Evolutionary conservation across 768 basidiomycete genomes (phyloP).

Genomic region (Pulveroboletus sp.): DNA sequence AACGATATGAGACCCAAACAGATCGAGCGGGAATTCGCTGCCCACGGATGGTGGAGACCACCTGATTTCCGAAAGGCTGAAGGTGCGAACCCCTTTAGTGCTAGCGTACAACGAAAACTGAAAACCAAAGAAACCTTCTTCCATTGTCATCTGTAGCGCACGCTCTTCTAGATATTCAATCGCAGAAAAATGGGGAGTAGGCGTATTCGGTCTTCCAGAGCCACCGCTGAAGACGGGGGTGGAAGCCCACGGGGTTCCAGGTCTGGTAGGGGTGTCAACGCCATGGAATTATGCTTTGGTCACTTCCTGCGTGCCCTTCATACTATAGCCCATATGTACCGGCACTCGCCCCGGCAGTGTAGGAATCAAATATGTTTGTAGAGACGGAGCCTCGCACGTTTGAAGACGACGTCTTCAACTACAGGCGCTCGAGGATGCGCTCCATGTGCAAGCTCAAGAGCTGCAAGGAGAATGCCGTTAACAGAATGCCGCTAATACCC

Average conservation of each 20-base stretch:
- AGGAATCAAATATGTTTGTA: conserved; percentile 20
- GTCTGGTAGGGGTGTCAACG: conserved; percentile 25
- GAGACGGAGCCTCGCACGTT: conserved; percentile 22
- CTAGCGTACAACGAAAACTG: conserved; percentile 33
- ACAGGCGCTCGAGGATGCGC: conserved; percentile 28
- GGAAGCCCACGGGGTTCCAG: conserved; percentile 22
- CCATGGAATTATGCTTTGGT: conserved; percentile 37
- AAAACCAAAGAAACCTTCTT: conserved; percentile 41
- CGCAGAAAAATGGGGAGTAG: conserved; percentile 12
- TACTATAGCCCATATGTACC: conserved; percentile 62
- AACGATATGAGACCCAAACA: conserved; percentile 78
- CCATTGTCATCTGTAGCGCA: conserved; percentile 49
- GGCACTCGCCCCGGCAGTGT: conserved; percentile 28
- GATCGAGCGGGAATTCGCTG: conserved; percentile 68
- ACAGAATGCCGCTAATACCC: neutral
- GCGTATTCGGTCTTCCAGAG: conserved; percentile 6
- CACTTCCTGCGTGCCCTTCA: conserved; percentile 62
- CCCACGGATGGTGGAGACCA: conserved; percentile 65
- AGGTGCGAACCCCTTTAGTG: conserved; percentile 38
- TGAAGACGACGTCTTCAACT: conserved; percentile 24
- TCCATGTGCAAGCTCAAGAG: conserved; percentile 42
- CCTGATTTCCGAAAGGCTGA: conserved; percentile 52
- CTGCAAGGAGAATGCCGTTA: conserved; percentile 17
- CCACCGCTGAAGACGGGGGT: conserved; percentile 5
- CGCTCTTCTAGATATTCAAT: conserved; percentile 46